These are phyloP conservation scores for Colletotrichum scovillei DNA, from an alignment of 2,329 filamentous ascomycete species.

Conservation along the genomic window DNA sequence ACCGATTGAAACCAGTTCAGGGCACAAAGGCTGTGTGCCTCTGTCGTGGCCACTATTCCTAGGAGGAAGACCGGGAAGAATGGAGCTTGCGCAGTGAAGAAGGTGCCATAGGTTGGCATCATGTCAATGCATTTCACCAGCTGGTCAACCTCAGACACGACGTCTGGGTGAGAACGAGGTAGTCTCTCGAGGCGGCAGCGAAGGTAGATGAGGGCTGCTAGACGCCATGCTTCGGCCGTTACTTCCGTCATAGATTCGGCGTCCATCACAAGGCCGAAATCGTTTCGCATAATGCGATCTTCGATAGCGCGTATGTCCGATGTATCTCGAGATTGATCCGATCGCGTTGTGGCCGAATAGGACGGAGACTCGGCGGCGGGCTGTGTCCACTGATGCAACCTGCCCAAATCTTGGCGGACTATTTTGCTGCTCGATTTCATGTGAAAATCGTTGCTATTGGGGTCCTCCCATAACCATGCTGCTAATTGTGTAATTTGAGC, in stretches of 20 bases:
- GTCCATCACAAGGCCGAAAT: constrained; percentile 10
- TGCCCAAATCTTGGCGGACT: constrained; percentile 41
- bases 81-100: constrained; percentile 55
- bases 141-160: constrained; percentile 45
- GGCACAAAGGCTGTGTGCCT: constrained; percentile 44
- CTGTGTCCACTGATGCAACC: constrained; percentile 28
- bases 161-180: constrained; percentile 49
- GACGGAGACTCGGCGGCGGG: not conserved
- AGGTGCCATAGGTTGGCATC: constrained; percentile 53
- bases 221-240: constrained; percentile 54
- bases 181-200: constrained; percentile 52
- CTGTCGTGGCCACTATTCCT: constrained; percentile 47
- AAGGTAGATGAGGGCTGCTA: constrained; percentile 51
- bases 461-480: constrained; percentile 41
- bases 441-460: not conserved
- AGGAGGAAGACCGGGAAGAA: constrained; percentile 55
- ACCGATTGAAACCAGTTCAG: constrained; percentile 50
- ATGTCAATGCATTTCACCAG: constrained; percentile 51
- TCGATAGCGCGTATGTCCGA: not conserved
- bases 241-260: constrained; percentile 50
- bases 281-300: constrained; percentile 1
- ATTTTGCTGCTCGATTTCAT: constrained; percentile 38
- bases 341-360: not conserved
- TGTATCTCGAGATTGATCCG: not conserved
- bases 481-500: constrained; percentile 52